Percentiles rank a stretch among this genome's conserved stretches.
phyloP scores from a whole-genome alignment of 1,284 basidiomycete genomes.

The Cryptococcus jaspeensis region DNA sequence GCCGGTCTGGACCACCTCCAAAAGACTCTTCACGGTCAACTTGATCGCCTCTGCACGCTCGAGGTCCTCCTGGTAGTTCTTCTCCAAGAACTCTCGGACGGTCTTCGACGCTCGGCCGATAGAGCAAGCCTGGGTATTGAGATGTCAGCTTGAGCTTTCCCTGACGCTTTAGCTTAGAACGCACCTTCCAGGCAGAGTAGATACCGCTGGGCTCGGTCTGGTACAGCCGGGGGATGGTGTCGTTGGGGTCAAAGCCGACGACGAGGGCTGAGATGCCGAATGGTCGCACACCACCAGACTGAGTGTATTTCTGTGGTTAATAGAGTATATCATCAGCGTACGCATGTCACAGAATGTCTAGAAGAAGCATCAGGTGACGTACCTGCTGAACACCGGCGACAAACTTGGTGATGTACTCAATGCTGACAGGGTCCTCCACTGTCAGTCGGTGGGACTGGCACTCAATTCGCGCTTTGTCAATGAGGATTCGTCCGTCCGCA shows the following conservation, averaged over 20 bases:
- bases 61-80: slow-evolving; percentile 94
- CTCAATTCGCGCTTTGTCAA: slow-evolving; percentile 96
- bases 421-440: slow-evolving; percentile 95
- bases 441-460: slow-evolving; percentile 97
- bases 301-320: slow-evolving; percentile 79
- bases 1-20: slow-evolving; percentile 98
- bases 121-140: slow-evolving; percentile 75
- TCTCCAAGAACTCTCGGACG: slow-evolving; percentile 97
- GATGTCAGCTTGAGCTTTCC: slow-evolving; percentile 2
- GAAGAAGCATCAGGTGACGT: slow-evolving; percentile 22
- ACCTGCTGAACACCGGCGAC: slow-evolving; percentile 98
- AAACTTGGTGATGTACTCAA: slow-evolving; percentile 98
- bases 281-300: slow-evolving; percentile 97
- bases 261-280: slow-evolving; percentile 98
- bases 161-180: slow-evolving; percentile 19
- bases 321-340: no score
- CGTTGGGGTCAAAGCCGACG: slow-evolving; percentile 94
- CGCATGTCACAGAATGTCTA: neutral
- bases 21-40: slow-evolving; percentile 88
- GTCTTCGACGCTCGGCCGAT: slow-evolving; percentile 98
- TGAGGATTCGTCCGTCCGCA: slow-evolving; percentile 94
- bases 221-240: slow-evolving; percentile 83
- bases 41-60: slow-evolving; percentile 87
- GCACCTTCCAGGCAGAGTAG: slow-evolving; percentile 96
- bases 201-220: slow-evolving; percentile 98